Evolutionary conservation across 768 basidiomycete species (phyloP).

Genomic region (Cytidiella melzeri): DNA sequence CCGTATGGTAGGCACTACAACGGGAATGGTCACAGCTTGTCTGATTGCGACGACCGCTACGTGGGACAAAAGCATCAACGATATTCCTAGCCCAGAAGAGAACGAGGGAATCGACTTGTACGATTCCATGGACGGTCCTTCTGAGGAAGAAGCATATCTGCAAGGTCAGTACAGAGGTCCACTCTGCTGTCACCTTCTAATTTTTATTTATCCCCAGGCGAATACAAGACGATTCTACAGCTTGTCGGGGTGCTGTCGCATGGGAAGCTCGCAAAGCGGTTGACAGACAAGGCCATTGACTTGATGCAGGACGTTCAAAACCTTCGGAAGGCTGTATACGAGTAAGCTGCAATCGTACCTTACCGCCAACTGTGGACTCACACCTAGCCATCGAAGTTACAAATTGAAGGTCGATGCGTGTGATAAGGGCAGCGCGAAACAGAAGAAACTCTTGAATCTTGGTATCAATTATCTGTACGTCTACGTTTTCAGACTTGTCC

Average conservation of each 20-base stretch:
- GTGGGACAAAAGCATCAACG: slow-evolving; percentile 43
- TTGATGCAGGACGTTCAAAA: slow-evolving; percentile 97
- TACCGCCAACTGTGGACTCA: not conserved
- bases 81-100: slow-evolving; percentile 19
- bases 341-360: slow-evolving; percentile 64
- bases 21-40: slow-evolving; percentile 90
- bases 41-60: slow-evolving; percentile 71
- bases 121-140: slow-evolving; percentile 73
- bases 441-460: slow-evolving; percentile 64
- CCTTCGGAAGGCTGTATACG: slow-evolving; percentile 89
- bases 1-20: slow-evolving; percentile 59
- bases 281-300: slow-evolving; percentile 87
- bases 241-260: slow-evolving; percentile 88
- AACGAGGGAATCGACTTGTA: slow-evolving; percentile 39
- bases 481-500: not conserved
- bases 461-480: slow-evolving; percentile 78
- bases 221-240: slow-evolving; percentile 95
- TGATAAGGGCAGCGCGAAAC: slow-evolving; percentile 72
- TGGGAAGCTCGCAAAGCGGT: slow-evolving; percentile 86
- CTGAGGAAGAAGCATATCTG: slow-evolving; percentile 84
- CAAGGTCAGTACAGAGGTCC: slow-evolving; percentile 50
- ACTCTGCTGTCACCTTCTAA: not conserved
- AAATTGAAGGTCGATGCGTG: slow-evolving; percentile 85
- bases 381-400: slow-evolving; percentile 55
- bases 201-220: slow-evolving; percentile 46